Evolutionary conservation across 345 rosid species (phyloP).

Genomic region (Balakata baccata): DNA sequence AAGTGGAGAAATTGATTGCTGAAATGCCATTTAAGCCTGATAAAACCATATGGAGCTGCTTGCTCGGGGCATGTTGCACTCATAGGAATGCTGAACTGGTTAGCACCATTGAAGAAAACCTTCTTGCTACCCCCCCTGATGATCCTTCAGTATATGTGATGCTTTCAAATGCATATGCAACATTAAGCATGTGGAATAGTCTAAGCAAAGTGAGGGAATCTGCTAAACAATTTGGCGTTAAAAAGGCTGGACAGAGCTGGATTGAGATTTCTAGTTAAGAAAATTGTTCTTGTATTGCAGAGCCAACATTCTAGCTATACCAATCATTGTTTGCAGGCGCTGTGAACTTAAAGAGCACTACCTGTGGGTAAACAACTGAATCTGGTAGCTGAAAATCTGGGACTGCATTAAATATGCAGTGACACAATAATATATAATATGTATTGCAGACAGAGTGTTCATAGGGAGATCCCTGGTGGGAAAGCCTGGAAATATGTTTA

Average conservation of each 20-base stretch:
- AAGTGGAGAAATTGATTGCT: conserved; percentile 45
- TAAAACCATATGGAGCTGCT: conserved; percentile 64
- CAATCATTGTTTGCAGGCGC: not conserved
- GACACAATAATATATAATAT: not conserved
- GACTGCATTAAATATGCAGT: not conserved
- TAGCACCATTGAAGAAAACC: conserved; percentile 37
- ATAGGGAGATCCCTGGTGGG: not conserved
- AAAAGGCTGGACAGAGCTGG: conserved; percentile 67
- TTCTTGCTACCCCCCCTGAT: conserved; percentile 37
- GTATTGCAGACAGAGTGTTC: not conserved
- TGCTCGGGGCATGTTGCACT: conserved; percentile 62
- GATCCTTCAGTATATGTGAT: conserved; percentile 60
- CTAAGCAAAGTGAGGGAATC: conserved; percentile 53
- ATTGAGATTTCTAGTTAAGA: conserved; percentile 37
- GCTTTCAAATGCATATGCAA: conserved; percentile 65
- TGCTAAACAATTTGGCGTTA: conserved; percentile 44
- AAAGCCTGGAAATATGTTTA: not conserved
- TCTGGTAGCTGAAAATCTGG: not conserved
- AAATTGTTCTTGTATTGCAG: not conserved
- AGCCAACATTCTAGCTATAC: not conserved
- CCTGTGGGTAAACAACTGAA: not conserved
- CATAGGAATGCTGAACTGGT: conserved; percentile 46
- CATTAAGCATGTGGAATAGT: conserved; percentile 61
- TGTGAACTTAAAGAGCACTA: not conserved
- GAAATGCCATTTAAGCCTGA: conserved; percentile 59